A percentile compares a stretch with the other conserved stretches of the same genome.
Evolutionary conservation across 108 stramenopile genomes (phyloP).

Genomic region (Nannochloropsis oceanica): DNA sequence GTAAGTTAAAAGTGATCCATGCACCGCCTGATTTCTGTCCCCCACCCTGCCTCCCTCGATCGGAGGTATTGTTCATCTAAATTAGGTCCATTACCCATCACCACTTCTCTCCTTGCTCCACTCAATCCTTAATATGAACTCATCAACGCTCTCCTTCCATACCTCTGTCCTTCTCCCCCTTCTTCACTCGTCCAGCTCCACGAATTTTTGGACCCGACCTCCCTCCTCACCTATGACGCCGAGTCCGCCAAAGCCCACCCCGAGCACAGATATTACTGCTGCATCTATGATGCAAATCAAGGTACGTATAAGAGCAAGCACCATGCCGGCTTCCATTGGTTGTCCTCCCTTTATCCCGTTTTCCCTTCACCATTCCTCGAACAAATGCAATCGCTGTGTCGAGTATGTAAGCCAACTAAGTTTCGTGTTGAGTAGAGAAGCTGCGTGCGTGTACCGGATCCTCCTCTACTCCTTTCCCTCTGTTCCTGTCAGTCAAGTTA

Average conservation of each 20-base stretch:
- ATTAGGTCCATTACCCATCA: background rate
- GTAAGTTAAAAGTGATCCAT: too few relatives aligned
- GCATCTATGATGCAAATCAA: background rate
- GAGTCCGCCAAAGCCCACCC: background rate
- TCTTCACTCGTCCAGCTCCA: background rate
- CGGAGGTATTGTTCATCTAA: too few relatives aligned
- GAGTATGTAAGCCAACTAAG: too few relatives aligned
- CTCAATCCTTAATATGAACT: background rate
- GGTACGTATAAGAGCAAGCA: background rate
- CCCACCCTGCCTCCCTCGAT: too few relatives aligned
- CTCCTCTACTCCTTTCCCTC: too few relatives aligned
- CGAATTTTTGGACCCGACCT: background rate
- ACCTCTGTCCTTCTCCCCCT: background rate
- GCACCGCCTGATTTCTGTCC: too few relatives aligned
- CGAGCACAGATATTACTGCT: background rate
- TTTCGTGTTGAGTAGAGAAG: too few relatives aligned
- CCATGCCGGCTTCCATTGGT: background rate
- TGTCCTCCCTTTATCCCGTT: background rate
- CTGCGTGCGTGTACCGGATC: too few relatives aligned
- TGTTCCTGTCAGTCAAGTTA: too few relatives aligned
- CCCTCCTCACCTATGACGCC: background rate
- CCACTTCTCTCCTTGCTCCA: background rate
- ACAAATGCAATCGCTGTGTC: background rate
- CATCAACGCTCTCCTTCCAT: background rate
- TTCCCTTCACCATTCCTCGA: background rate